These are phyloP conservation scores for Mortierella sp. DNA, from an alignment of 371 early-diverging fungal species.

Conservation along the genomic window DNA sequence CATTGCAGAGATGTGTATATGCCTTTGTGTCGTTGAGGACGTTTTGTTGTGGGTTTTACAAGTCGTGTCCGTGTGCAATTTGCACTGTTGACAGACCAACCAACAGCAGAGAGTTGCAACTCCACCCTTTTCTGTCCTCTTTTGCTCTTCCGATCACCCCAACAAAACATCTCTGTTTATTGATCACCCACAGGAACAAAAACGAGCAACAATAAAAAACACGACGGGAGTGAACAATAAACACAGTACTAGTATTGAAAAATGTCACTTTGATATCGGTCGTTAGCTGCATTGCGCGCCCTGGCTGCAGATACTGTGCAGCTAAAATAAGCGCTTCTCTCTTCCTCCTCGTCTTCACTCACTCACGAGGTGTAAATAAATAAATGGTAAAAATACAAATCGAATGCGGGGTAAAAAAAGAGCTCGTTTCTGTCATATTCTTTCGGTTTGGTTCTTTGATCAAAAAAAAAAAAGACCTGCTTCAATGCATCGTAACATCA, in stretches of 20 bases:
- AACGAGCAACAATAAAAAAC: conserved; percentile 1
- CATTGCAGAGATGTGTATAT: too few relatives aligned
- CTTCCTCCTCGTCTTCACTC: not conserved
- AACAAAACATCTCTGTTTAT: conserved; percentile 17
- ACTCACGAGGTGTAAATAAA: conserved; percentile 33
- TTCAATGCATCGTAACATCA: too few relatives aligned
- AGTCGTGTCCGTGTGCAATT: conserved; percentile 7
- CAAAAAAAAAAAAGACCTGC: not conserved
- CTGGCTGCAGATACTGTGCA: not conserved
- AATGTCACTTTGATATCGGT: too few relatives aligned
- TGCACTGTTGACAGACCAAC: too few relatives aligned
- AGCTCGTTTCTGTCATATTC: conserved; percentile 6
- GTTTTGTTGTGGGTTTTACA: too few relatives aligned
- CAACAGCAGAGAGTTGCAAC: conserved; percentile 21
- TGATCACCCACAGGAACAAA: not conserved
- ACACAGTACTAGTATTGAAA: too few relatives aligned
- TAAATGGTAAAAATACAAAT: not conserved
- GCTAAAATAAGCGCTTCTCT: not conserved
- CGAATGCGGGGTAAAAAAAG: conserved; percentile 13
- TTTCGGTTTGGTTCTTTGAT: not conserved
- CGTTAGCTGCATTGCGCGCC: too few relatives aligned
- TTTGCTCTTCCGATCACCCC: conserved; percentile 33
- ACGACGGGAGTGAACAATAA: not conserved
- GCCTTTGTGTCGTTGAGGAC: too few relatives aligned
- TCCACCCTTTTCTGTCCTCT: conserved; percentile 15